Base-by-base conservation (phyloP, 2,329 filamentous ascomycete species). In the Raffaelea arxii region DNA sequence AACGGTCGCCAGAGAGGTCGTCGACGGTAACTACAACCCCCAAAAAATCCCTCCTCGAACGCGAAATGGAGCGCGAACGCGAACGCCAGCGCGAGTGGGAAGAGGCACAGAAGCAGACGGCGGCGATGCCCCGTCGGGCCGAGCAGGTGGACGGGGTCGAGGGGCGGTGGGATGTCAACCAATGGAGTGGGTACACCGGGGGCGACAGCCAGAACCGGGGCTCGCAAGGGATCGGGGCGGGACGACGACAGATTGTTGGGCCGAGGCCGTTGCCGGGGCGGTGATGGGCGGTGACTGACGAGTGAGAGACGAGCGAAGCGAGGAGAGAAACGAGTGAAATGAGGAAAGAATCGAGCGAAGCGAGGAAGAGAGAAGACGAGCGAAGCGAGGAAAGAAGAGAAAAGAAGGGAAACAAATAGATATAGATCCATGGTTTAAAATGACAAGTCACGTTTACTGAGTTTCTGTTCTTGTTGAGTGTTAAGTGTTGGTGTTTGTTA, bases 1-100 rank as follows among this genome's bases (percentile, higher is more conserved):
- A n/a, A n/a, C n/a, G n/a, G n/a, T n/a, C n/a, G n/a, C n/a, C n/a
- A n/a, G n/a, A n/a, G n/a, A n/a, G n/a, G n/a, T n/a, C n/a, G n/a
- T n/a, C n/a, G n/a, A n/a, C n/a, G n/a, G n/a, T n/a, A n/a, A n/a
- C n/a, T n/a, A n/a, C n/a, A n/a, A n/a, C n/a, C n/a, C n/a, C n/a
- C n/a, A n/a, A n/a, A n/a, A n/a, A n/a, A n/a, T 84, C 80, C 0
- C 70, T 89, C 10, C 73, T 89, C 2, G 85, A 89, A 64, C 77
- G 82, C 24, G 85, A 90, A 63, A 88, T 89, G 82, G 84, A 90
- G 61, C 71, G 83, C 59, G 85, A 90, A 63, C 72, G 85, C 9
- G 78, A 87, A 65, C 71, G 84, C 14, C 85, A 90, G 65, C 74
- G 72, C 47, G 85, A 90, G 60, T 90, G 86, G 86, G 86, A 92